Conservation (phyloP, 805 yeast species). For the Lachancea kluyveri region DNA sequence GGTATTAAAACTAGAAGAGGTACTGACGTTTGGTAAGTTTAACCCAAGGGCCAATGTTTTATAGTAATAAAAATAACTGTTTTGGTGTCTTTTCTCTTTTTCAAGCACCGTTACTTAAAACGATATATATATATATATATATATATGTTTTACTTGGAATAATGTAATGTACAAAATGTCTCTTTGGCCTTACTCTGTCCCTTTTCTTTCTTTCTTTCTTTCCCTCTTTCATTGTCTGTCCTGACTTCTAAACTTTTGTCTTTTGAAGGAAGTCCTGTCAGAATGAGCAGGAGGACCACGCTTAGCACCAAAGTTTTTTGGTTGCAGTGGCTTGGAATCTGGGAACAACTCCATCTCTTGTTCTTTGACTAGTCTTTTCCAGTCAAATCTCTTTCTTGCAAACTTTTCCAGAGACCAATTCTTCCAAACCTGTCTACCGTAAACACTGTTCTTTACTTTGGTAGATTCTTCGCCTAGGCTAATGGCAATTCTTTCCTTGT, state of each 20-base stretch:
- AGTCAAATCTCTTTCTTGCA: conserved; percentile 66
- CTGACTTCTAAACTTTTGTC: background rate
- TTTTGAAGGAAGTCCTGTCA: background rate
- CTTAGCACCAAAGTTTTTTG: conserved; percentile 10
- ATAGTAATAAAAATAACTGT: background rate
- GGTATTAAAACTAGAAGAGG: conserved; percentile 57
- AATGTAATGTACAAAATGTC: no score
- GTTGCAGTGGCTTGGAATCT: conserved; percentile 28
- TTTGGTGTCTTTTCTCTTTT: no score
- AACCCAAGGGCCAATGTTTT: no score
- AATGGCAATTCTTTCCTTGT: conserved; percentile 79
- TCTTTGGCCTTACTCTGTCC: no score
- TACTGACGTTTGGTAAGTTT: conserved; percentile 46
- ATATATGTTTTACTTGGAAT: no score
- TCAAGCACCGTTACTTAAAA: background rate
- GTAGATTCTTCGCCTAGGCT: conserved; percentile 54
- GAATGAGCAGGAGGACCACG: conserved; percentile 1
- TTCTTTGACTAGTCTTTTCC: conserved; percentile 63
- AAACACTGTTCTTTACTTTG: conserved; percentile 73
- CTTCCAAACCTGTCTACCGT: conserved; percentile 91
- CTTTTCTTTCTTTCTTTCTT: no score
- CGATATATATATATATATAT: background rate
- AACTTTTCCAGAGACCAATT: conserved; percentile 89
- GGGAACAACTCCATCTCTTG: conserved; percentile 40
- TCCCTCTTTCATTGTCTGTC: background rate